Conservation (phyloP, 768 basidiomycete genomes). For the Dioszegia hungarica region DNA sequence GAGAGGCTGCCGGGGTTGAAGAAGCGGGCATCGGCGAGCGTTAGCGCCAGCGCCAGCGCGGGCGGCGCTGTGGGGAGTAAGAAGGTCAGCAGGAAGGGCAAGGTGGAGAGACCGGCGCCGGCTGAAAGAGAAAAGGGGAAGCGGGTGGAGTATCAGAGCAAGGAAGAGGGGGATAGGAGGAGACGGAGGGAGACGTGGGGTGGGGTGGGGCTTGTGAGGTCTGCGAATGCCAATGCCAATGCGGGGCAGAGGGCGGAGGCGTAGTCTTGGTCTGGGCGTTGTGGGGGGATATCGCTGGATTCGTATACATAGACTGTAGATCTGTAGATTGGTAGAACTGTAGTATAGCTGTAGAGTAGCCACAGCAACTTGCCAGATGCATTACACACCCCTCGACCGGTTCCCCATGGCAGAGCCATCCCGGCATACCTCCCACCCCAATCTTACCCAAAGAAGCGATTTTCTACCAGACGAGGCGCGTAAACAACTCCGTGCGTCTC, state of each 20-base stretch:
- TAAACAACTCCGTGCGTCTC: not conserved
- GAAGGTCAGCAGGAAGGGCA: conserved; percentile 16
- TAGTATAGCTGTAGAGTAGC: too few relatives aligned
- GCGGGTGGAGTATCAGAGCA: not conserved
- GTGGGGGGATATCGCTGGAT: not conserved
- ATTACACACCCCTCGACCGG: not conserved
- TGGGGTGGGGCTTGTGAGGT: conserved; percentile 12
- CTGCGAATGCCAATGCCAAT: not conserved
- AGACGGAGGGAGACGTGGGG: conserved; percentile 22
- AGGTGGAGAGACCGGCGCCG: conserved; percentile 13
- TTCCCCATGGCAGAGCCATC: not conserved
- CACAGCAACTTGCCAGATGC: too few relatives aligned
- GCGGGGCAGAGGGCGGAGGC: not conserved
- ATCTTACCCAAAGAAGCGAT: not conserved
- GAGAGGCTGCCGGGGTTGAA: conserved; percentile 39
- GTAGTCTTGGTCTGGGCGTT: not conserved
- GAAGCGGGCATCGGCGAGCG: not conserved
- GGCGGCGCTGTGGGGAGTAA: too few relatives aligned
- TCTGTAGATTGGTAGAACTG: too few relatives aligned
- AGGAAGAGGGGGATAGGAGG: conserved; percentile 8
- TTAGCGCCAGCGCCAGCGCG: too few relatives aligned
- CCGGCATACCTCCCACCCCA: too few relatives aligned
- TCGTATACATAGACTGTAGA: not conserved
- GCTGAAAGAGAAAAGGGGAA: conserved; percentile 8
- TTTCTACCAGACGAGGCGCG: not conserved